phyloP scores from a whole-genome alignment of 1,284 basidiomycete species.

The Malassezia obtusa region DNA sequence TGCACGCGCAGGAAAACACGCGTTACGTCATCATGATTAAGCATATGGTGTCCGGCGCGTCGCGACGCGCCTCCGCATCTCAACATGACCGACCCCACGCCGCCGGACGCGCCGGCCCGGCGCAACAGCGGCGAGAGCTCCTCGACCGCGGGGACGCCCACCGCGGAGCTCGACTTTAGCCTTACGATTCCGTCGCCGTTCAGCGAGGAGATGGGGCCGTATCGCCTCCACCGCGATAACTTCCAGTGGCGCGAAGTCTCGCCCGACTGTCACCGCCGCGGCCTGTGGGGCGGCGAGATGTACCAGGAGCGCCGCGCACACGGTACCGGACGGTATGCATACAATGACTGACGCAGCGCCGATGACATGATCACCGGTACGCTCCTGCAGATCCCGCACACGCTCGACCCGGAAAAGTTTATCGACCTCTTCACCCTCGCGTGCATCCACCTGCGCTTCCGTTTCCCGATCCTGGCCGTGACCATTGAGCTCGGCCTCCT shows the following conservation, averaged over 20 bases:
- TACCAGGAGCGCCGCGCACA: slow-evolving; percentile 15
- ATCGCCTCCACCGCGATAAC: not conserved
- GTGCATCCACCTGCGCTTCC: slow-evolving; percentile 6
- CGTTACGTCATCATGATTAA: not conserved
- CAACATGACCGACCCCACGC: too few relatives aligned
- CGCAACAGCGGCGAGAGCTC: too few relatives aligned
- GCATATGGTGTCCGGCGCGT: not conserved
- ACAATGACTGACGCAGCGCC: not conserved
- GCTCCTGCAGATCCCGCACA: not conserved
- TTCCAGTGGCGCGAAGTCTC: slow-evolving; percentile 3
- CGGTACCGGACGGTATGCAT: not conserved
- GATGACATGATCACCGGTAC: slow-evolving; percentile 16
- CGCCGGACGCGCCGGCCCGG: too few relatives aligned
- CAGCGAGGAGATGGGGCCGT: slow-evolving; percentile 9
- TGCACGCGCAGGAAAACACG: not conserved
- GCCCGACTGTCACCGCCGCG: slow-evolving; percentile 2
- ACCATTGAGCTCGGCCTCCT: slow-evolving; percentile 5
- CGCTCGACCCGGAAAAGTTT: not conserved
- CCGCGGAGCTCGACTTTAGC: not conserved
- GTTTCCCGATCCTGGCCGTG: slow-evolving; percentile 2
- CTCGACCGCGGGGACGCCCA: too few relatives aligned
- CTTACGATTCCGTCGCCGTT: slow-evolving; percentile 14
- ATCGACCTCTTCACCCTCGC: slow-evolving; percentile 1
- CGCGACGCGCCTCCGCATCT: too few relatives aligned
- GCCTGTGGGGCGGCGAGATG: slow-evolving; percentile 11